phyloP scores from a whole-genome alignment of 2,329 filamentous ascomycete genomes.

The Grosmannia penicillata region DNA sequence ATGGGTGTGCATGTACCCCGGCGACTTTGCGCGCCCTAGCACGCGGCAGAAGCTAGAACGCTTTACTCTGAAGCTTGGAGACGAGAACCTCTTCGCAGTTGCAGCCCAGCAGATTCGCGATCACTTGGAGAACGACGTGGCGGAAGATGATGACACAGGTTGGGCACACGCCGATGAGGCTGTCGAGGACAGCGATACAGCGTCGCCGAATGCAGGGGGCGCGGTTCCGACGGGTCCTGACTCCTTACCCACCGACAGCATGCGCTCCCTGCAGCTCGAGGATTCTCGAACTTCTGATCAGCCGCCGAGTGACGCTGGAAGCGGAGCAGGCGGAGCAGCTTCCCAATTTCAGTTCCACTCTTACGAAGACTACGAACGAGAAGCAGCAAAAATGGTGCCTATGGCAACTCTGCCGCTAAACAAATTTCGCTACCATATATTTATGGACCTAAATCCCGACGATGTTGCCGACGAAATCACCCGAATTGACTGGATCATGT shows the following conservation, averaged over 20 bases:
- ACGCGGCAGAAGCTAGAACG: conserved; percentile 59
- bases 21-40: conserved; percentile 71
- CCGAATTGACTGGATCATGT: conserved; percentile 96
- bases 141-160: conserved; percentile 79
- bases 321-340: neutral
- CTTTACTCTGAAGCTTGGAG: conserved; percentile 62
- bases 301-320: conserved; percentile 20
- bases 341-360: conserved; percentile 45
- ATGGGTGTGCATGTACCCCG: conserved; percentile 83
- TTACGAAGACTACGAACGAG: conserved; percentile 66
- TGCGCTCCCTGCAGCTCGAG: conserved; percentile 34
- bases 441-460: conserved; percentile 77
- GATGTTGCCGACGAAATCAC: conserved; percentile 84
- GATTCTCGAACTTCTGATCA: conserved; percentile 23
- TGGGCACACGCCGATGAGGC: conserved; percentile 75
- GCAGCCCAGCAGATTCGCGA: conserved; percentile 73
- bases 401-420: conserved; percentile 54
- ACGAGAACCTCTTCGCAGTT: conserved; percentile 67
- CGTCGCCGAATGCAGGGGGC: conserved; percentile 8
- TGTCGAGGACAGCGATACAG: conserved; percentile 6
- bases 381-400: conserved; percentile 59
- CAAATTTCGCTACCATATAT: conserved; percentile 77
- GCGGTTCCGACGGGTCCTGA: conserved; percentile 4
- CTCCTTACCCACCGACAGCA: conserved; percentile 22
- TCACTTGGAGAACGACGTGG: conserved; percentile 56